Percentiles rank a stretch among this genome's conserved stretches.
phyloP scores from a whole-genome alignment of 352 stramenopile genomes.

The Phytophthora litchii region DNA sequence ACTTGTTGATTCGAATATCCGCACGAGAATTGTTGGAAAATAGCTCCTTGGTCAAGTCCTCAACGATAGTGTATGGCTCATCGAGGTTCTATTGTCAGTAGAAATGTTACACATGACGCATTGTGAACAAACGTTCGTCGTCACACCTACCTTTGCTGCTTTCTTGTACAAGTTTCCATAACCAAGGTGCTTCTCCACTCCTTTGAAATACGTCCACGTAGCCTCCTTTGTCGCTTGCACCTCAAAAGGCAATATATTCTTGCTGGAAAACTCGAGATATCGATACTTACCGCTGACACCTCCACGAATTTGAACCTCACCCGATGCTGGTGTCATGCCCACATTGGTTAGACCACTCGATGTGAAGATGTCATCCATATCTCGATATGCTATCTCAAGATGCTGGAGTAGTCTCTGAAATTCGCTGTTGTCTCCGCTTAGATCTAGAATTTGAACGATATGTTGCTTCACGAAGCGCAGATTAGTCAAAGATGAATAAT shows the following conservation, averaged over 20 bases:
- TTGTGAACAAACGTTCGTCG: no score
- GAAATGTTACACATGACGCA: no score
- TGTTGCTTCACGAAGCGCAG: conserved; percentile 4
- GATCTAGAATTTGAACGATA: conserved; percentile 6
- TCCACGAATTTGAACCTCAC: conserved; percentile 28
- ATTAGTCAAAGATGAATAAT: conserved; percentile 1
- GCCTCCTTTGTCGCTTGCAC: conserved; percentile 22
- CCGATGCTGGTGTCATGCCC: conserved; percentile 1
- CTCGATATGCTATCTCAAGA: conserved; percentile 20
- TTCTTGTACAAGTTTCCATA: conserved; percentile 34
- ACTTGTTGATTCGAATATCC: conserved; percentile 26
- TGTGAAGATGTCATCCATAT: conserved; percentile 26
- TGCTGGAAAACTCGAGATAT: conserved; percentile 32
- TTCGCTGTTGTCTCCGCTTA: conserved; percentile 11
- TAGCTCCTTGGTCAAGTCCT: conserved; percentile 30
- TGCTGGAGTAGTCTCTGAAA: conserved; percentile 19
- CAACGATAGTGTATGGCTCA: conserved; percentile 10
- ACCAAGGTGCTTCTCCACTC: conserved; percentile 24
- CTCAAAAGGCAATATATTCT: conserved; percentile 42
- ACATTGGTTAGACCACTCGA: conserved; percentile 22
- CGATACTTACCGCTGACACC: conserved; percentile 12
- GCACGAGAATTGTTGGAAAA: conserved; percentile 20
- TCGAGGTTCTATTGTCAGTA: conserved; percentile 7
- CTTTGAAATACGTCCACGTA: conserved; percentile 43
- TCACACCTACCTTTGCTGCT: conserved; percentile 19